Evolutionary conservation across 768 basidiomycete genomes (phyloP).

Genomic region (Kwoniella bestiolae): DNA sequence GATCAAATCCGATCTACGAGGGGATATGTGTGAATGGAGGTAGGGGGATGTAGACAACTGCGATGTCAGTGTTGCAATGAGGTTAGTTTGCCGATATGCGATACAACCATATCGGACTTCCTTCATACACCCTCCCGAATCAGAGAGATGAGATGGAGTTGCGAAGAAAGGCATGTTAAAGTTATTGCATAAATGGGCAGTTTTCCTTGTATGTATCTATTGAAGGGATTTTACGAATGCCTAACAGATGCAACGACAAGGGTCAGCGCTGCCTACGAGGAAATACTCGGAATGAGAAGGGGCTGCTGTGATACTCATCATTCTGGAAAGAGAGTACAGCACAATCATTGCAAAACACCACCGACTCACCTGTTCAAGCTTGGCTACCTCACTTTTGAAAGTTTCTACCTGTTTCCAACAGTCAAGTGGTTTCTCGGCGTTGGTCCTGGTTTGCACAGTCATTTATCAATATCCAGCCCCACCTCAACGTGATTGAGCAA

Average conservation of each 20-base stretch:
- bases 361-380: slow-evolving; percentile 56
- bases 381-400: slow-evolving; percentile 56
- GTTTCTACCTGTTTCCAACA: slow-evolving; percentile 57
- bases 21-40: no score
- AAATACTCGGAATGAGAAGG: no score
- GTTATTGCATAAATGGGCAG: background rate
- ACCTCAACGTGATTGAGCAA: background rate
- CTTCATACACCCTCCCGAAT: background rate
- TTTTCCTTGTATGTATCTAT: slow-evolving; percentile 28
- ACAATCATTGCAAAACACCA: background rate
- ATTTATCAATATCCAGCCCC: no score
- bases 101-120: background rate
- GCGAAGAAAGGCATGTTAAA: background rate
- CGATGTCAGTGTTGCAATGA: background rate
- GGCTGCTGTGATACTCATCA: background rate
- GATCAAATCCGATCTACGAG: background rate
- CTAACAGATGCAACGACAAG: slow-evolving; percentile 25
- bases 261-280: background rate
- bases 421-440: slow-evolving; percentile 54
- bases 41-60: no score
- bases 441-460: no score
- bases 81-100: background rate
- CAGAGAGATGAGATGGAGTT: no score
- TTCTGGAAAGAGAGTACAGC: background rate
- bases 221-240: slow-evolving; percentile 52